Percentiles rank a stretch among this genome's conserved stretches.
phyloP scores from a whole-genome alignment of 2,329 filamentous ascomycete genomes.

The Penicillium griseofulvum region DNA sequence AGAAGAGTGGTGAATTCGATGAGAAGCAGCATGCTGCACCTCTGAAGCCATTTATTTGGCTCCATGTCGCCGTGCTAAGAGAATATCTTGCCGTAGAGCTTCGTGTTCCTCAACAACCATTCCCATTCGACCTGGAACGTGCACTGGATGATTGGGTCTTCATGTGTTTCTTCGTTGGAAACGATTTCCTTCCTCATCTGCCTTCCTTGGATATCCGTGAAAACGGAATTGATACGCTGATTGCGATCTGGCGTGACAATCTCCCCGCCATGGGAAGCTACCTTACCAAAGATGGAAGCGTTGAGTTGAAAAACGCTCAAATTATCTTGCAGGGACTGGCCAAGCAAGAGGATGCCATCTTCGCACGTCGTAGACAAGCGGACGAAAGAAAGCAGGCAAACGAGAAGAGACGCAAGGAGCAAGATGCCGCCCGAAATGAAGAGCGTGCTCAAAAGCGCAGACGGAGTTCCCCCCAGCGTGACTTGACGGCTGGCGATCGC shows the following conservation, averaged over 20 bases:
- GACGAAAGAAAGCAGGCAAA: slow-evolving; percentile 81
- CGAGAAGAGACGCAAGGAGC: slow-evolving; percentile 72
- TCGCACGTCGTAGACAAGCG: slow-evolving; percentile 78
- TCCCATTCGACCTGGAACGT: slow-evolving; percentile 88
- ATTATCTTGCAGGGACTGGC: slow-evolving; percentile 83
- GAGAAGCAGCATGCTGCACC: slow-evolving; percentile 70
- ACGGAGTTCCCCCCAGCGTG: slow-evolving; percentile 47
- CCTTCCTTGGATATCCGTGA: slow-evolving; percentile 97
- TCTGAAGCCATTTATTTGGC: slow-evolving; percentile 95
- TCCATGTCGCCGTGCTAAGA: slow-evolving; percentile 85
- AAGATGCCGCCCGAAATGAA: slow-evolving; percentile 57
- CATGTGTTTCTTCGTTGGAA: slow-evolving; percentile 98
- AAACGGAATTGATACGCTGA: slow-evolving; percentile 93
- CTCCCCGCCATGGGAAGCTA: slow-evolving; percentile 90
- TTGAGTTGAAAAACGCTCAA: slow-evolving; percentile 83
- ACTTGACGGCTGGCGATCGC: slow-evolving; percentile 25
- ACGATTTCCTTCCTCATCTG: slow-evolving; percentile 95
- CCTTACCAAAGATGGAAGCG: slow-evolving; percentile 89
- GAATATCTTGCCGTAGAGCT: slow-evolving; percentile 93
- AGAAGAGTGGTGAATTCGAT: slow-evolving; percentile 74
- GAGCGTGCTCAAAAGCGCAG: slow-evolving; percentile 43
- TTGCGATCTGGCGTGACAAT: slow-evolving; percentile 95
- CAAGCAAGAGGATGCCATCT: slow-evolving; percentile 91
- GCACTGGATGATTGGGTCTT: slow-evolving; percentile 98
- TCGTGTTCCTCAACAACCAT: slow-evolving; percentile 75